Percentiles rank a stretch among this genome's conserved stretches.
Conservation (phyloP, 148 eudicot species). For the Vaccinium myrtillus region DNA sequence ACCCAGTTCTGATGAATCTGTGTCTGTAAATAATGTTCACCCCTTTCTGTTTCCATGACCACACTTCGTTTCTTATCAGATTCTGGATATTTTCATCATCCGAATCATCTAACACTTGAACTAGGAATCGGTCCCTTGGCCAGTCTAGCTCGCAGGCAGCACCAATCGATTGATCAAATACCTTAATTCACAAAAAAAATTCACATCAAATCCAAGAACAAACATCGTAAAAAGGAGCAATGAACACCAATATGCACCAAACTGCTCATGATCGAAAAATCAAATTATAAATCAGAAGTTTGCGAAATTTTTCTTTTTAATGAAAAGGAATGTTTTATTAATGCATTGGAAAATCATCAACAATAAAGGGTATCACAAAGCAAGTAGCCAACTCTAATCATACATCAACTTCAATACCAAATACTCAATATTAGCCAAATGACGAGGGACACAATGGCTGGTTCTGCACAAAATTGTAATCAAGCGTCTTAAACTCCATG, state of each 20-base stretch:
- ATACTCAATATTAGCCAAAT: background rate
- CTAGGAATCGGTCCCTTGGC: slow-evolving; percentile 51
- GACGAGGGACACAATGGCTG: background rate
- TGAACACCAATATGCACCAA: background rate
- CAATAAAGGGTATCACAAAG: background rate
- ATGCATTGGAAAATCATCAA: background rate
- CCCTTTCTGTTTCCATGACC: slow-evolving; percentile 55
- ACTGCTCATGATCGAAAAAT: background rate
- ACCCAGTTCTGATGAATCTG: slow-evolving; percentile 55
- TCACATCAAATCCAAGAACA: slow-evolving; percentile 14
- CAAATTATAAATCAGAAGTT: background rate
- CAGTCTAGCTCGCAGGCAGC: slow-evolving; percentile 64
- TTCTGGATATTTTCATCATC: slow-evolving; percentile 47
- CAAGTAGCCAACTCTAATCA: background rate
- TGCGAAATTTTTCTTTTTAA: background rate
- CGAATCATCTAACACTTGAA: slow-evolving; percentile 67
- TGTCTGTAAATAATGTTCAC: slow-evolving; percentile 65
- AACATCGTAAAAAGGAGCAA: background rate
- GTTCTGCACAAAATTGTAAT: background rate
- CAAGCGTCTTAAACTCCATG: background rate
- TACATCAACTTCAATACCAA: background rate
- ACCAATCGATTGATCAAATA: slow-evolving; percentile 53
- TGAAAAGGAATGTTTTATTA: background rate
- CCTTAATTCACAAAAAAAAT: slow-evolving; percentile 30
- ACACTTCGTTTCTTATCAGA: slow-evolving; percentile 49